phyloP scores from a whole-genome alignment of 441 rosid species.

The Viola pubescens region DNA sequence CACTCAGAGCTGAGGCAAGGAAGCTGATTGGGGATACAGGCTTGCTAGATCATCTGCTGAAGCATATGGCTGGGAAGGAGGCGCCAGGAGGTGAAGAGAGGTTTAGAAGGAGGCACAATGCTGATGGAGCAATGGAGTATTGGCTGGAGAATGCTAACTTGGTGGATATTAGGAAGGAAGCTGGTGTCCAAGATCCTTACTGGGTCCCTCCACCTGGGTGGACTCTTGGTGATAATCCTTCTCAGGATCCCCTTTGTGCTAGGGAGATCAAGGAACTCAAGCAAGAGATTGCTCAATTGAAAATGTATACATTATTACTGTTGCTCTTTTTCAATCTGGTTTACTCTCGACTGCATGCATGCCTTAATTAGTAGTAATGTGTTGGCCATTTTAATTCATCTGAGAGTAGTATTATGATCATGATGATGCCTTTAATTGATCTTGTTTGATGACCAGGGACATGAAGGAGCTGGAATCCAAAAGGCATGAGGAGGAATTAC shows the following conservation, averaged over 20 bases:
- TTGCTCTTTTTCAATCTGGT: not conserved
- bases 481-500: constrained; percentile 42
- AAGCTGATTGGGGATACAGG: constrained; percentile 95
- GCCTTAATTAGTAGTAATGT: not conserved
- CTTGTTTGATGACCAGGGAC: constrained; percentile 27
- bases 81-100: constrained; percentile 86
- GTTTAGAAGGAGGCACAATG: constrained; percentile 84
- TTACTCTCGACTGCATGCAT: not conserved
- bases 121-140: constrained; percentile 96
- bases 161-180: constrained; percentile 59
- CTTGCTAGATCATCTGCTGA: constrained; percentile 80
- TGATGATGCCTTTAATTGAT: not conserved
- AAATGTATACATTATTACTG: constrained; percentile 27
- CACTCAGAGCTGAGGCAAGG: constrained; percentile 68
- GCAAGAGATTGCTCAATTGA: constrained; percentile 42
- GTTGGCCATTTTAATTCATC: not conserved
- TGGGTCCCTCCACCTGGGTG: constrained; percentile 98
- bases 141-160: constrained; percentile 85
- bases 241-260: constrained; percentile 79
- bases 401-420: not conserved
- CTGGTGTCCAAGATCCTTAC: constrained; percentile 86
- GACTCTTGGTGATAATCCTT: constrained; percentile 78
- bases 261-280: constrained; percentile 54
- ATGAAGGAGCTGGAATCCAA: constrained; percentile 37
- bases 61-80: constrained; percentile 94